Conservation (phyloP, 805 yeast species). For the Candida tallmaniae region DNA sequence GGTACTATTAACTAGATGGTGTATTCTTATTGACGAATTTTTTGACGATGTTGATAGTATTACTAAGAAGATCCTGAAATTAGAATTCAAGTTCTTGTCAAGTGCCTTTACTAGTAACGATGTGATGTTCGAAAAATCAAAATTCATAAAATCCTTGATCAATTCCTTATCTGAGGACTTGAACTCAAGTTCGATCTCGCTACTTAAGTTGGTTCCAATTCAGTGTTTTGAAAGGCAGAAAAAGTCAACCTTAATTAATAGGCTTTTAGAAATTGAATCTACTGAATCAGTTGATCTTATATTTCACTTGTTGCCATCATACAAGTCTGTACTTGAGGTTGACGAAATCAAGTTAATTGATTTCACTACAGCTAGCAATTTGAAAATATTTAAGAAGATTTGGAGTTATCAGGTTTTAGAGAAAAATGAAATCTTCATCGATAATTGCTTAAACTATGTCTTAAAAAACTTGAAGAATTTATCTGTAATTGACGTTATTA, state of each 20-base stretch:
- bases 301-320: conserved; percentile 45
- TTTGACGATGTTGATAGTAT: conserved; percentile 35
- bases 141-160: conserved; percentile 1
- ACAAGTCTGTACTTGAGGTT: conserved; percentile 48
- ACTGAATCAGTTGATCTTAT: conserved; percentile 14
- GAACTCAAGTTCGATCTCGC: background rate
- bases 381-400: conserved; percentile 3
- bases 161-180: background rate
- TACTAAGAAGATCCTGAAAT: conserved; percentile 40
- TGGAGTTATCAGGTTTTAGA: background rate
- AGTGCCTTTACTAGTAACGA: background rate
- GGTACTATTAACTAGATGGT: conserved; percentile 48
- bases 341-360: conserved; percentile 1
- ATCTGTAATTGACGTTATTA: no score
- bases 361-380: conserved; percentile 1
- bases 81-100: background rate
- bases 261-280: conserved; percentile 27
- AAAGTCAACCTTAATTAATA: conserved; percentile 6
- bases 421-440: background rate
- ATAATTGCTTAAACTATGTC: background rate
- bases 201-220: conserved; percentile 38
- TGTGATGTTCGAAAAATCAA: conserved; percentile 1
- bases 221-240: conserved; percentile 33
- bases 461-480: no score
- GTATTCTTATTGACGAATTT: conserved; percentile 38